Base-by-base conservation (phyloP, 495 filamentous ascomycete species). In the Pseudoneurospora amorphoporcata region DNA sequence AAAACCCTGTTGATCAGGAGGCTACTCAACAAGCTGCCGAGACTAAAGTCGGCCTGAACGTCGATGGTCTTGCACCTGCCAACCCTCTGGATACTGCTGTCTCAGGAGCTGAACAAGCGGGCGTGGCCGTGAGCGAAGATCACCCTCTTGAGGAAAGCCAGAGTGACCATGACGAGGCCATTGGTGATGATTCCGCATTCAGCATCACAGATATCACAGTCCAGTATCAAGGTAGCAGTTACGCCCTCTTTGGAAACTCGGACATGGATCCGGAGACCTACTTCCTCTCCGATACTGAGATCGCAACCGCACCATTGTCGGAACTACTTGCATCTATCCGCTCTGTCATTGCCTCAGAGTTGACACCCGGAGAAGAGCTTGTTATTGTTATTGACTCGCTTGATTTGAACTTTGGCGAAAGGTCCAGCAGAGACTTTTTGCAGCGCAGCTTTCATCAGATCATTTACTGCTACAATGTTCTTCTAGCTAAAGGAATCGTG, bases 361-460 rank as follows among this genome's bases (percentile, higher is more conserved):
- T 95, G 29, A 79, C 82, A 23, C 83, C 89, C 39, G 86, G 89
- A 39, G 90, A 94, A 72, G 90, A 94, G 73, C 80, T 97, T 65
- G 84, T 89, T 35, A 82, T 95, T 72, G 85, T 88, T 68, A 84
- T 96, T 71, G 87, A 90, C 19, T 82, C 87, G 35, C 82, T 95
- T 71, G 90, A 87, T 74, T 83, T 97, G 41, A 86, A 91, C 74
- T 83, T 93, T 79, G 87, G 86, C 73, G 92, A 95, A 86, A 72
- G 72, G 10, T 81, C 79, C 4, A 76, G 68, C 43, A 70, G 74
- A 38, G 73, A 71, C 65, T 81, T 81, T 38, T 58, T 81, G 58
- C 39, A 32, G 16, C 77, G 79, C 38, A 79, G 37, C 68, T 75
- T 81, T 23, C 77, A 92, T 92, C 85, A 86, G 86, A 73, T 77